These are phyloP conservation scores for Batrachochytrium dendrobatidis DNA, from an alignment of 371 early-diverging fungal species.

Conservation along the genomic window DNA sequence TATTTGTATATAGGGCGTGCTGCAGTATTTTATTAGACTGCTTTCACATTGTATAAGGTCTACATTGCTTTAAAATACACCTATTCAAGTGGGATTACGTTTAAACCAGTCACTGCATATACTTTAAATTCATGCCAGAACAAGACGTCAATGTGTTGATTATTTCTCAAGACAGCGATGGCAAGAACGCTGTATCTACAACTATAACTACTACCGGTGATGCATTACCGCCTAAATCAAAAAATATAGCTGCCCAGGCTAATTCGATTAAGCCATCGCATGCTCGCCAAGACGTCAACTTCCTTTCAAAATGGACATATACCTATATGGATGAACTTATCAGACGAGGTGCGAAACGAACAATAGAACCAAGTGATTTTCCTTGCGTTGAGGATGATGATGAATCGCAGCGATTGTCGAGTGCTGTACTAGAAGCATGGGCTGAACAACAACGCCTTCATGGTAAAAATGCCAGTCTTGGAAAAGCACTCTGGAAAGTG, in stretches of 20 bases:
- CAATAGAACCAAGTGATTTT: slow-evolving; percentile 16
- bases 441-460: background rate
- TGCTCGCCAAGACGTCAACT: slow-evolving; percentile 12
- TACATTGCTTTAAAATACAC: too few species aligned
- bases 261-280: background rate
- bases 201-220: too few species aligned
- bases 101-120: too few species aligned
- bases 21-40: too few species aligned
- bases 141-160: too few species aligned
- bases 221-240: too few species aligned
- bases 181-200: too few species aligned
- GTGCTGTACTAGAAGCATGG: background rate
- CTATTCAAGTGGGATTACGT: too few species aligned
- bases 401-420: slow-evolving; percentile 23
- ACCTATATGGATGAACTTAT: slow-evolving; percentile 26
- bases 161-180: too few species aligned
- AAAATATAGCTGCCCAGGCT: background rate
- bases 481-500: background rate
- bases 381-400: slow-evolving; percentile 24
- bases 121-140: too few species aligned
- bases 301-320: slow-evolving; percentile 11
- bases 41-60: too few species aligned
- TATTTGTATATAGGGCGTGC: too few species aligned
- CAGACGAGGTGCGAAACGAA: slow-evolving; percentile 16
- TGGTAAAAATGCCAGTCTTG: slow-evolving; percentile 1